Evolutionary conservation across 2,329 filamentous ascomycete species (phyloP), one percentile per base, ranked within the genome.

Genomic region (Thielaviopsis punctulata): DNA sequence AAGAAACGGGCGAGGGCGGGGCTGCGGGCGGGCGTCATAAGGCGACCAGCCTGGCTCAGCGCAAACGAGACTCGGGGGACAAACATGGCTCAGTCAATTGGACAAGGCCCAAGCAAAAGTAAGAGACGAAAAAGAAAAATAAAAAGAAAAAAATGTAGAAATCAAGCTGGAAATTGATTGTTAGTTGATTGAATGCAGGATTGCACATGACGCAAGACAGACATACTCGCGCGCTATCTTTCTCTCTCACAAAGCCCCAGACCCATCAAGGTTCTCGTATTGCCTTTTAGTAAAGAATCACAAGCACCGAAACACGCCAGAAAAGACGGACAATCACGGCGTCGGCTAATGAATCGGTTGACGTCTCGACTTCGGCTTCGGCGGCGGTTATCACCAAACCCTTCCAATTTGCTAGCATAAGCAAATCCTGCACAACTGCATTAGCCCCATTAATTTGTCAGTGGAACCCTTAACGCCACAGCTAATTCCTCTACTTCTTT

Each of bases 401-500:
- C n/a, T 41, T n/a, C 36, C n/a, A 41, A 19, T n/a, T n/a, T n/a
- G n/a, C n/a, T 41, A n/a, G 36, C n/a, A 41, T 19, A 18, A 39
- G 30, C 30, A 36, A 27, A 27, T 4, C 12, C 7, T 6, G 15
- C 15, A n/a, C 4, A 10, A 44, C 33, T 15, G n/a, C 19, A 30
- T 27, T 47, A 21, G 23, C 33, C 27, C 43, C 44, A 54, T n/a
- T n/a, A 54, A 54, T 54, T 54, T 54, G 52, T 46, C 30, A 52
- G 50, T 52, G 53, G 53, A 52, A 48, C 47, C 41, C 48, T 43
- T 27, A 46, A 36, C 53, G 53, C 53, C 50, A 55, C 50, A 41
- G 27, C 15, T 39, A 8, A 9, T 36, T 6, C 15, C 30, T 9
- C 10, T 12, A 4, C 6, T 27, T 24, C 22, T 27, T 23, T 25